These are phyloP conservation scores for Cercospora sojina DNA, from an alignment of 2,329 filamentous ascomycete genomes.

Conservation along the genomic window DNA sequence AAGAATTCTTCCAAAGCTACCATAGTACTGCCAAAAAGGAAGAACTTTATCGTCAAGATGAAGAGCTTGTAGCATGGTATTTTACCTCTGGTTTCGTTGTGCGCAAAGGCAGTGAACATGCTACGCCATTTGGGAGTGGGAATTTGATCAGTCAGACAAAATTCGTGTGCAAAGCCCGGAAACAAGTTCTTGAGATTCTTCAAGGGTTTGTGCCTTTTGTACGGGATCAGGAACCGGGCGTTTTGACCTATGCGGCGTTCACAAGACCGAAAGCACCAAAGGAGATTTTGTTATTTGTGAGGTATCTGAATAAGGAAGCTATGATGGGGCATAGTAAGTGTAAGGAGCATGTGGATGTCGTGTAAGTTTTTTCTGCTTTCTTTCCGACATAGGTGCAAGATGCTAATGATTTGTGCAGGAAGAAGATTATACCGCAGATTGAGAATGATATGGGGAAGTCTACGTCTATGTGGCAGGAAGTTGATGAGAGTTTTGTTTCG, in stretches of 20 bases:
- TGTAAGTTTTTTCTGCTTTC: constrained; percentile 17
- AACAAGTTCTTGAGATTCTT: constrained; percentile 5
- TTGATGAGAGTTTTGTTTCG: constrained; percentile 35
- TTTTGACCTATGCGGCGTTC: constrained; percentile 32
- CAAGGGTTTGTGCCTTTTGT: constrained; percentile 20
- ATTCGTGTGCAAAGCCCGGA: constrained; percentile 19
- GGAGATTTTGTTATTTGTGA: constrained; percentile 31
- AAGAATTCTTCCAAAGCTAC: constrained; percentile 32
- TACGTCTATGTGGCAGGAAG: constrained; percentile 33
- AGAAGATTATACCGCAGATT: constrained; percentile 22
- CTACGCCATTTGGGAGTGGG: constrained; percentile 10
- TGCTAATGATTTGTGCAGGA: constrained; percentile 13
- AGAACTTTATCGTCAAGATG: constrained; percentile 26
- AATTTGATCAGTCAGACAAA: constrained; percentile 25
- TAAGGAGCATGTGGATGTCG: constrained; percentile 29
- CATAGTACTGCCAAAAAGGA: constrained; percentile 26
- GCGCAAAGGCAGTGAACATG: constrained; percentile 11
- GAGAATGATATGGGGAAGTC: constrained; percentile 19
- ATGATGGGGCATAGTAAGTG: constrained; percentile 24
- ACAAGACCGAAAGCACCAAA: constrained; percentile 30
- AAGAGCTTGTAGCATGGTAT: constrained; percentile 32
- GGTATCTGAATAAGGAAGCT: constrained; percentile 25
- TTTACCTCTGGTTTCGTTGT: constrained; percentile 28
- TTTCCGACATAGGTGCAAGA: not conserved
- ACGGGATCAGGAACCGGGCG: constrained; percentile 24